A percentile compares a stretch with the other conserved stretches of the same genome.
Evolutionary conservation across 805 yeast genomes (phyloP).

Genomic region (Vanderwaltozyma verrucispora): DNA sequence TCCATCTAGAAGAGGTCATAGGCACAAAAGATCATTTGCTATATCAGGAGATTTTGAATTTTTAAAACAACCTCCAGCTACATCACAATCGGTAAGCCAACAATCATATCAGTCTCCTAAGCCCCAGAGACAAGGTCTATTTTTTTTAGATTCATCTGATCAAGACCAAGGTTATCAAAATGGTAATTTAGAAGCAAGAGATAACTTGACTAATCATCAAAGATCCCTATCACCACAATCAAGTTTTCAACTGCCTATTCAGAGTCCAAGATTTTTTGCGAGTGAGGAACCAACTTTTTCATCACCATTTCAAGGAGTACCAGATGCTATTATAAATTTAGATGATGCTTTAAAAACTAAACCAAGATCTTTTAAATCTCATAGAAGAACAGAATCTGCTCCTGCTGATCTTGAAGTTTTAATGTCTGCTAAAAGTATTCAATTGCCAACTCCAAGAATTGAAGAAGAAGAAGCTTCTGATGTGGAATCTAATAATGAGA

Average conservation of each 20-base stretch:
- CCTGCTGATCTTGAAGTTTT: constrained; percentile 36
- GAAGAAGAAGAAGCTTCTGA: constrained; percentile 17
- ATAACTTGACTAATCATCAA: background rate
- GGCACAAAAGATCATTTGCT: constrained; percentile 81
- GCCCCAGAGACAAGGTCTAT: background rate
- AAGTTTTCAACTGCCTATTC: background rate
- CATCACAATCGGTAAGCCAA: background rate
- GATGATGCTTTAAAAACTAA: constrained; percentile 40
- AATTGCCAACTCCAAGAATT: constrained; percentile 5
- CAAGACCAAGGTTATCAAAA: background rate
- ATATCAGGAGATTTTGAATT: constrained; percentile 77
- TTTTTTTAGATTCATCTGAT: background rate
- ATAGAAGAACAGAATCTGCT: constrained; percentile 47
- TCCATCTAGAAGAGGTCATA: constrained; percentile 43
- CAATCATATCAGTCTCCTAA: background rate
- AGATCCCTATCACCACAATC: background rate
- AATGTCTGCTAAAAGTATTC: constrained; percentile 1
- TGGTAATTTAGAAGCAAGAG: background rate
- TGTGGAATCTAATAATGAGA: constrained; percentile 1
- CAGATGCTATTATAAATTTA: constrained; percentile 47
- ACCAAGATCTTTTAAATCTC: constrained; percentile 28
- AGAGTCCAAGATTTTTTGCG: constrained; percentile 22
- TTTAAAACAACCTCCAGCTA: constrained; percentile 7
- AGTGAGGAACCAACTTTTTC: constrained; percentile 26
- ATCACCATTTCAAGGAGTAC: constrained; percentile 29